Percentiles rank a stretch among this genome's conserved stretches.
These are phyloP conservation scores for Erysimum cheiranthoides DNA, from an alignment of 345 rosid species.

Conservation along the genomic window DNA sequence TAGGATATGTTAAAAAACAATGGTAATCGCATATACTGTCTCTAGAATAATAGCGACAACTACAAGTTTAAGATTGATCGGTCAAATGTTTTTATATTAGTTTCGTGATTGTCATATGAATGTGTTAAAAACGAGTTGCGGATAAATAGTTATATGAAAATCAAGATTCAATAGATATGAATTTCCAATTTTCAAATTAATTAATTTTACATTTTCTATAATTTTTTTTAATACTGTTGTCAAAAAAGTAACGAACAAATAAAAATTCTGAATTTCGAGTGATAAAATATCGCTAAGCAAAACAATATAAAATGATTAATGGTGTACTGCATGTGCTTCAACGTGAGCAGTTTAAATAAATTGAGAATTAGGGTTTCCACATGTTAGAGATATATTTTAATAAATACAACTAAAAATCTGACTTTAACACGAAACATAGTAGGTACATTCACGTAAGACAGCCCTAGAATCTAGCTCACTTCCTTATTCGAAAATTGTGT, in stretches of 20 bases:
- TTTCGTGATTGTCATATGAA: no score
- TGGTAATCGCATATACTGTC: neutral
- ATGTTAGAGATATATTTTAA: constrained; percentile 11
- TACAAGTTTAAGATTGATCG: neutral
- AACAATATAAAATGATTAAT: neutral
- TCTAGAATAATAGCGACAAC: neutral
- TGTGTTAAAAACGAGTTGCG: no score
- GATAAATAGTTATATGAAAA: no score
- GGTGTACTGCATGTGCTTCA: constrained; percentile 40
- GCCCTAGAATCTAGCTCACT: constrained; percentile 24
- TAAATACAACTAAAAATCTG: constrained; percentile 21
- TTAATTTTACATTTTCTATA: no score
- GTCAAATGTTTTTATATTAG: neutral
- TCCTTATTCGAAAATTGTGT: neutral
- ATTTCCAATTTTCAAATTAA: no score
- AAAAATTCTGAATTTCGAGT: neutral
- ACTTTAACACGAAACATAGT: neutral
- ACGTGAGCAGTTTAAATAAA: constrained; percentile 12
- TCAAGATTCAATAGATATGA: no score
- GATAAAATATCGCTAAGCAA: neutral
- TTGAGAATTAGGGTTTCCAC: constrained; percentile 36
- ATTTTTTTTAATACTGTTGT: no score
- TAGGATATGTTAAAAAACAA: neutral
- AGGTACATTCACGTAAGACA: constrained; percentile 9
- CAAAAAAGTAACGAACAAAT: no score